Percentiles rank a stretch among this genome's conserved stretches.
Evolutionary conservation across 2,329 filamentous ascomycete genomes (phyloP).

Genomic region (Aureobasidium subglaciale): DNA sequence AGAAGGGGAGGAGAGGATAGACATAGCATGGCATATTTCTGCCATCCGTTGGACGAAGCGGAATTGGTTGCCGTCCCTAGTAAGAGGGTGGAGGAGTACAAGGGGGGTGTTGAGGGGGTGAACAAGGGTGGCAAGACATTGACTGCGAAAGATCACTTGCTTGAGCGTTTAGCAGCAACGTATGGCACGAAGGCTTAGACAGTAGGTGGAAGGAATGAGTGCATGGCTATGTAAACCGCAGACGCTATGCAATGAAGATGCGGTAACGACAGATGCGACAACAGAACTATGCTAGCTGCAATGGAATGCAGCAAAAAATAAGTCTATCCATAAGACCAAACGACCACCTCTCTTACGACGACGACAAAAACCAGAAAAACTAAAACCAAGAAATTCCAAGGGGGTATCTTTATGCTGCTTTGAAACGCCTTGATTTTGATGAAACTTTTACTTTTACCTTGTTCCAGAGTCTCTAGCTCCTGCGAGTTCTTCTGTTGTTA

Average conservation of each 20-base stretch:
- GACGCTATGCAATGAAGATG: background rate
- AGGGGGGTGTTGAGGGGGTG: conserved; percentile 25
- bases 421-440: background rate
- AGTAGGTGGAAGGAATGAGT: background rate
- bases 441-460: background rate
- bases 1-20: conserved; percentile 39
- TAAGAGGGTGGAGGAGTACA: conserved; percentile 38
- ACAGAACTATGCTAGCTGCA: too few relatives aligned
- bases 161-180: conserved; percentile 50
- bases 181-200: conserved; percentile 39
- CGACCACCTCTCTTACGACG: too few relatives aligned
- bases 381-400: background rate
- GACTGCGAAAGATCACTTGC: conserved; percentile 54
- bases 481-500: background rate
- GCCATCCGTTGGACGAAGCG: conserved; percentile 52
- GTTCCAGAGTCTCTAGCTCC: background rate
- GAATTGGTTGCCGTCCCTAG: conserved; percentile 51
- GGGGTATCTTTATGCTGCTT: conserved; percentile 12
- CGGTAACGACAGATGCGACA: background rate
- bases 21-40: conserved; percentile 57
- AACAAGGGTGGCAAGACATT: conserved; percentile 39
- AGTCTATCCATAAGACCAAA: background rate
- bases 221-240: background rate
- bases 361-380: background rate
- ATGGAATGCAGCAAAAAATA: background rate